These are phyloP conservation scores for Pinus albicaulis DNA, from an alignment of 75 land plant genomes.

Conservation along the genomic window DNA sequence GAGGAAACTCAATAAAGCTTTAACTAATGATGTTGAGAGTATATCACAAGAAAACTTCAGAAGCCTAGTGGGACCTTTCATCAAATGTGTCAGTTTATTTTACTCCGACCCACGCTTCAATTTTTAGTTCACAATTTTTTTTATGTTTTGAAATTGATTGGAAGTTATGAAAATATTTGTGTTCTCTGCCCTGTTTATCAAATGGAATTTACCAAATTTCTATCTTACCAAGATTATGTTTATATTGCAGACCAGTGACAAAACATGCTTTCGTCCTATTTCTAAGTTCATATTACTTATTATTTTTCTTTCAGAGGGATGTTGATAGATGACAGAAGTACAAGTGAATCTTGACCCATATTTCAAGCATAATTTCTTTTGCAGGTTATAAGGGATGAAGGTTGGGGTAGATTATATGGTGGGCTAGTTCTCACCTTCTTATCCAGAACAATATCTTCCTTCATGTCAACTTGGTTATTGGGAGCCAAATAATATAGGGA, in stretches of 20 bases:
- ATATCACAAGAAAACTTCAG: slow-evolving; percentile 26
- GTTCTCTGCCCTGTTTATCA: neutral
- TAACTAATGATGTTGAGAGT: slow-evolving; percentile 6
- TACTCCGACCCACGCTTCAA: slow-evolving; percentile 5
- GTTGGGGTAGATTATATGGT: slow-evolving; percentile 88
- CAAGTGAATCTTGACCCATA: neutral
- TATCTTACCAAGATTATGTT: neutral
- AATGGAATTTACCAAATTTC: no score
- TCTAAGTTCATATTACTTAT: neutral
- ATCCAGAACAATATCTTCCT: no score
- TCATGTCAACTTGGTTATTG: no score
- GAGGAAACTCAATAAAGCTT: slow-evolving; percentile 39
- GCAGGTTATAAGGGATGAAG: slow-evolving; percentile 84
- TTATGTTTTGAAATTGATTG: neutral
- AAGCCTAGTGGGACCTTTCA: slow-evolving; percentile 45
- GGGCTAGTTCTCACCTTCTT: slow-evolving; percentile 86
- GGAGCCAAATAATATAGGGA: no score
- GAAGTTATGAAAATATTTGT: neutral
- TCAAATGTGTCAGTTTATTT: slow-evolving; percentile 61
- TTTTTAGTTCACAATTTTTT: neutral
- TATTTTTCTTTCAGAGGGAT: neutral
- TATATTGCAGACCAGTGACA: neutral
- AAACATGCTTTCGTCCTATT: no score
- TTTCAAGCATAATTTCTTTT: neutral
- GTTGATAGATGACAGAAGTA: neutral